Evolutionary conservation across 2,329 filamentous ascomycete species (phyloP), one percentile per base, ranked within the genome.

Genomic region (Gnomoniopsis smithogilvyi): DNA sequence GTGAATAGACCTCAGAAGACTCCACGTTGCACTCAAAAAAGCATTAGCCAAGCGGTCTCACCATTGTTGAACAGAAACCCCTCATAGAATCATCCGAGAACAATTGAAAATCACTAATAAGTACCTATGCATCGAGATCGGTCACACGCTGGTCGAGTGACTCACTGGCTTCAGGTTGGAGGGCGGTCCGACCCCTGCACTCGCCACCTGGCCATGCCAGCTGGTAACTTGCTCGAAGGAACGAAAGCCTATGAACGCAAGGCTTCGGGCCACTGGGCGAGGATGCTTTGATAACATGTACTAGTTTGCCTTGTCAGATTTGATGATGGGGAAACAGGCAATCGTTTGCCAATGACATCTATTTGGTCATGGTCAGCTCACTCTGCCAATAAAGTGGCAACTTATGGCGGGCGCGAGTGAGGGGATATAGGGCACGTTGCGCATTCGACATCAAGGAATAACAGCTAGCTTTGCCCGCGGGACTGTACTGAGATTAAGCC

Each of bases 171-270:
- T 30, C 4, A 30, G 4, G 26, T 30, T 4, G 26, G 26, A 30
- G 26, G n/a, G 26, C 26, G 26, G 26, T 30, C 26, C 26, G 4
- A 30, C 8, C 26, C 26, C 26, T n/a, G 26, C 26, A 30, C 4
- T 54, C 33, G 51, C 56, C 56, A 58, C 56, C 56, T 58, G 56
- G 56, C 34, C 41, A 15, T n/a, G 48, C 56, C 56, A 54, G 56
- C 56, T 58, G 56, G 56, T 48, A 49, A 43, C 12, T 24, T 36
- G 50, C 56, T 53, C 52, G n/a, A n/a, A n/a, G n/a, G n/a, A n/a
- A n/a, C n/a, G n/a, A n/a, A n/a, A n/a, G n/a, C n/a, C n/a, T n/a
- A n/a, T n/a, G n/a, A n/a, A n/a, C n/a, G n/a, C n/a, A n/a, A n/a
- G n/a, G n/a, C n/a, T n/a, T n/a, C n/a, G n/a, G 36, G 30, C 33